Conservation (phyloP, 768 basidiomycete species). For the Pholiota molesta region DNA sequence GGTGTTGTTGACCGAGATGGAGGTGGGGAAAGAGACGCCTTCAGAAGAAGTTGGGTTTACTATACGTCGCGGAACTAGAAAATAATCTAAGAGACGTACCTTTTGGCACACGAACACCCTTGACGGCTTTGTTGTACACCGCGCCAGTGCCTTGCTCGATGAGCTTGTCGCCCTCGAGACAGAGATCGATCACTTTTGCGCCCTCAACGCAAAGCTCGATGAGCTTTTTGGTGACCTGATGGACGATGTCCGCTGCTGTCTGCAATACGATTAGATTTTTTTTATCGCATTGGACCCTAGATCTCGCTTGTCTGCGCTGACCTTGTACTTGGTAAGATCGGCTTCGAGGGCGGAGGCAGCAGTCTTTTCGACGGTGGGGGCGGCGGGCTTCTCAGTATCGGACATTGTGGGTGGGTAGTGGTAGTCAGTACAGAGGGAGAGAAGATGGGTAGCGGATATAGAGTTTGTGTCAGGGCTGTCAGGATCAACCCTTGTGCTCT, state of each 20-base stretch:
- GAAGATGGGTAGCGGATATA: not conserved
- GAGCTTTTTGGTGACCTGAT: conserved; percentile 83
- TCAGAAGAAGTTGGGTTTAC: conserved; percentile 3
- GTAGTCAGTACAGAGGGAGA: conserved; percentile 9
- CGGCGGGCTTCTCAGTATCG: conserved; percentile 54
- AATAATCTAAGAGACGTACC: conserved; percentile 50
- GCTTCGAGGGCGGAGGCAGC: conserved; percentile 60
- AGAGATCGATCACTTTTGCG: conserved; percentile 88
- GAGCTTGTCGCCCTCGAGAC: conserved; percentile 91
- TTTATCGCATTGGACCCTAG: conserved; percentile 19
- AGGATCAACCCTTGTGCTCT: conserved; percentile 2
- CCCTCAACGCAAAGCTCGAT: conserved; percentile 78
- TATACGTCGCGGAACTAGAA: not conserved
- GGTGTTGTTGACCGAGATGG: conserved; percentile 91
- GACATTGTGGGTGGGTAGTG: conserved; percentile 49
- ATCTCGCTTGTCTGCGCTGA: conserved; percentile 29
- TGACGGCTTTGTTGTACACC: conserved; percentile 90
- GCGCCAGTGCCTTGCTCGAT: conserved; percentile 82
- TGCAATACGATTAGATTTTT: conserved; percentile 38
- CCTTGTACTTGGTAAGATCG: conserved; percentile 90
- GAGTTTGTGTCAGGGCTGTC: conserved; percentile 1
- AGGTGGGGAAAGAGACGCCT: conserved; percentile 96
- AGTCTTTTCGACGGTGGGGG: conserved; percentile 48
- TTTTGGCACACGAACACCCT: conserved; percentile 86
- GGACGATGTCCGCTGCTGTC: conserved; percentile 91